Base-by-base conservation (phyloP, 106 monocot species). In the Ottelia alismoides region DNA sequence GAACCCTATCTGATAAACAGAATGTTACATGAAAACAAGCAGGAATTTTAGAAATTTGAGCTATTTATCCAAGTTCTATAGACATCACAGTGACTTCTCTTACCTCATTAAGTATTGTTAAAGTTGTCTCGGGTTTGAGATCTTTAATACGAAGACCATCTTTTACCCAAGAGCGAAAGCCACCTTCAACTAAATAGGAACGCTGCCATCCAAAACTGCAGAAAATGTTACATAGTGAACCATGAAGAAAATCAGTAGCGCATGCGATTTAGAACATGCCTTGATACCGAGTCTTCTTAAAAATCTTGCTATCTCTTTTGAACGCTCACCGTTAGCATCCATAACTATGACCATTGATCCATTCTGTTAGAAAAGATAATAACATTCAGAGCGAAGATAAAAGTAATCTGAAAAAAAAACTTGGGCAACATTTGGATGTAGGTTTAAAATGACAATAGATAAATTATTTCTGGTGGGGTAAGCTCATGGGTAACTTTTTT, bases 41-140 rank as follows among this genome's bases (percentile, higher is more conserved):
- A n/a, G n/a, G n/a, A n/a, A n/a, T n/a, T n/a, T n/a, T n/a, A n/a
- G n/a, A n/a, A n/a, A n/a, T n/a, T n/a, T n/a, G n/a, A n/a, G n/a
- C n/a, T n/a, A n/a, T n/a, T n/a, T n/a, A n/a, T n/a, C n/a, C n/a
- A n/a, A n/a, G n/a, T n/a, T n/a, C n/a, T n/a, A n/a, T n/a, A n/a
- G n/a, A n/a, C n/a, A n/a, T n/a, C n/a, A n/a, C n/a, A n/a, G n/a
- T n/a, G n/a, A n/a, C n/a, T n/a, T n/a, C n/a, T n/a, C 6, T 60
- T 74, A 96, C 96, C 89, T 96, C 96, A 75, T 85, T 96, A 52
- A 96, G 55, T 45, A 89, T 32, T 44, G 73, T 74, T 52, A 96
- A 74, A 31, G 89, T 17, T 0, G 89, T 76, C 45, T 96, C 96
- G 30, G 78, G 56, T 77, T 79, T 85, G n/a, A 78, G 72, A 53